Evolutionary conservation across 768 basidiomycete genomes (phyloP), one percentile per base, ranked within the genome.

Genomic region (Pulveroboletus ravenelii): DNA sequence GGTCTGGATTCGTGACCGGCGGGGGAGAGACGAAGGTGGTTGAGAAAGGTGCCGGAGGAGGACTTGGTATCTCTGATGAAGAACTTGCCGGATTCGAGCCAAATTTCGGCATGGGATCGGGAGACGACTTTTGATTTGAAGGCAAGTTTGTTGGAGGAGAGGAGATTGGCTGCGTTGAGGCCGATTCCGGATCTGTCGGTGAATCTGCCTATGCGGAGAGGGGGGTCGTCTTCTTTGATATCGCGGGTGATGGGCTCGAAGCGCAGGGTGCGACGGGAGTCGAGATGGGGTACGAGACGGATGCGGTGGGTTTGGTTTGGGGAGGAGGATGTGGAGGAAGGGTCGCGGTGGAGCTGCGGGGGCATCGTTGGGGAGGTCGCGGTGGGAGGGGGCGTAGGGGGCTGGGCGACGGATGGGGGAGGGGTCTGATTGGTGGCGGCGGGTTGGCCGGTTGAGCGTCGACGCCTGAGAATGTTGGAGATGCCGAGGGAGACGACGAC

Each of bases 41-140:
- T 99, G 54, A 98, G 75, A 65, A 98, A 98, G 1, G 95, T 99
- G 23, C 95, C 95, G 0, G 85, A 87, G 43, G 84, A 87, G 37
- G 83, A 86, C 68, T 92, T 90, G 18, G 93, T 95, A 65, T 97
- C 95, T 47, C 80, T 80, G 61, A 99, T 87, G 65, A 77, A 92
- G 68, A 97, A 96, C 65, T 82, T 78, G 14, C 78, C 78, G 0
- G 58, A 53, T 53, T 87, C 85, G 47, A 82, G 77, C 92, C 93
- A 96, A 31, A 97, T 84, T 76, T 98, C 95, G 0, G 95, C 95
- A 66, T 97, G 95, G 1, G 87, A 84, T 35, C 95, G 78, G 36
- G 87, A 90, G 61, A 98, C 94, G 67, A 97, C 95, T 70, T 97
- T 97, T 67, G 81, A 84, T 71, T 89, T 88, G 79, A 98, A 98